These are phyloP conservation scores for Pythium biforme DNA, from an alignment of 352 stramenopile genomes.

Conservation along the genomic window DNA sequence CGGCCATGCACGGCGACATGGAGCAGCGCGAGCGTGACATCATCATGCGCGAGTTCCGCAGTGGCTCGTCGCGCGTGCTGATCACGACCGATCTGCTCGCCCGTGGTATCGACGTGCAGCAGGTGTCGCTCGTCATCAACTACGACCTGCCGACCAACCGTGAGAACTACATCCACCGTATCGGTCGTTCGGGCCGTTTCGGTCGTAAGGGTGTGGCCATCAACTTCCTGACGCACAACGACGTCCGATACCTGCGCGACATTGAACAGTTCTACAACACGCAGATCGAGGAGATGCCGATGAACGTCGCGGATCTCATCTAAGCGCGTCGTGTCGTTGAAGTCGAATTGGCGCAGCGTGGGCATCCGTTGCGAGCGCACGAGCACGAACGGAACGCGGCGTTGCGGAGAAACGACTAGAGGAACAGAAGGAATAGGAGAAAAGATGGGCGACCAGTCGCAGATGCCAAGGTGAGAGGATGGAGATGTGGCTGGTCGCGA, in stretches of 20 bases:
- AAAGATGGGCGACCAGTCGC: slow-evolving; percentile 24
- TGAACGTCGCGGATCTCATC: slow-evolving; percentile 99
- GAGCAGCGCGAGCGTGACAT: slow-evolving; percentile 99
- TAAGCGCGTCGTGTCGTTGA: slow-evolving; percentile 60
- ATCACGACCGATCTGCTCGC: slow-evolving; percentile 99
- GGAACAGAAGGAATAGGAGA: slow-evolving; percentile 34
- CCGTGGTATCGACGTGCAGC: slow-evolving; percentile 99
- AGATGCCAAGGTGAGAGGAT: slow-evolving; percentile 8
- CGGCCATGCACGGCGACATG: slow-evolving; percentile 99
- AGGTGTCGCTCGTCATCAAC: slow-evolving; percentile 98
- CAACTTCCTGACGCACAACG: slow-evolving; percentile 99
- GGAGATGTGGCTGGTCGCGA: neutral
- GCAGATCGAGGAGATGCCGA: slow-evolving; percentile 99
- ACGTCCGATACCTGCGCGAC: slow-evolving; percentile 98
- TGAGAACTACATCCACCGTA: slow-evolving; percentile 99
- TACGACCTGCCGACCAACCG: slow-evolving; percentile 99
- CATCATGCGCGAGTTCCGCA: slow-evolving; percentile 99
- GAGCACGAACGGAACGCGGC: neutral
- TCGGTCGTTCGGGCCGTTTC: slow-evolving; percentile 99
- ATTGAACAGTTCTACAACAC: slow-evolving; percentile 99
- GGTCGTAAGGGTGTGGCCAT: slow-evolving; percentile 99
- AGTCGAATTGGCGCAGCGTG: no score
- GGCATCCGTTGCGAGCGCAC: no score
- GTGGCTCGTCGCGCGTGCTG: slow-evolving; percentile 97
- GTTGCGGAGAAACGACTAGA: slow-evolving; percentile 7